Conservation (phyloP, 1,284 basidiomycete species). For the Rhodotorula sp. region DNA sequence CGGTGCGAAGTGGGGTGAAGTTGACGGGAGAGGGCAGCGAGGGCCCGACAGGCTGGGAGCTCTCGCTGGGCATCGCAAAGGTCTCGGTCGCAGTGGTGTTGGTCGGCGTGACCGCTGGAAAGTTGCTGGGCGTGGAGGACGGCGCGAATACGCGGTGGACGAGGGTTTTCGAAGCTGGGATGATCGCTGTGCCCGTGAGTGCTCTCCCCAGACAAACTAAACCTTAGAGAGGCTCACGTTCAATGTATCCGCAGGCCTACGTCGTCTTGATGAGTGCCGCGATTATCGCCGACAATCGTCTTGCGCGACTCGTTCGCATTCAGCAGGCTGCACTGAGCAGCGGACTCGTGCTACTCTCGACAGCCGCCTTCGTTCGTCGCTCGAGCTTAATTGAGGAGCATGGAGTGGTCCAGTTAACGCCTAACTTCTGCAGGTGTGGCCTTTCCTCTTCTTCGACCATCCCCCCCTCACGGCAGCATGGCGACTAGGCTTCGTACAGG, state of each 20-base stretch:
- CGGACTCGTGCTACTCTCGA: neutral
- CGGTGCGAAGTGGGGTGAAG: neutral
- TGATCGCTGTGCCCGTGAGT: constrained; percentile 14
- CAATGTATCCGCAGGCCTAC: constrained; percentile 3
- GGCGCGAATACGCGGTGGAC: neutral
- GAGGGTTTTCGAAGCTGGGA: constrained; percentile 14
- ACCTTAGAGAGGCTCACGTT: neutral
- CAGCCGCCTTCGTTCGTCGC: neutral
- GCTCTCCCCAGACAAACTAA: neutral
- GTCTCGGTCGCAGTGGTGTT: neutral
- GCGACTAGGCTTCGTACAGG: constrained; percentile 17
- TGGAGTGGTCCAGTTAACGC: neutral
- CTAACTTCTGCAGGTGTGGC: constrained; percentile 1
- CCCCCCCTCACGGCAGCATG: neutral
- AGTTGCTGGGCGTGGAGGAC: constrained; percentile 3
- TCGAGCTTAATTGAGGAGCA: too few species aligned
- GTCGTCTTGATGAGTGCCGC: constrained; percentile 10
- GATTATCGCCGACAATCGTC: neutral
- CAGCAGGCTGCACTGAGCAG: constrained; percentile 17
- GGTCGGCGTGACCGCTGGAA: neutral
- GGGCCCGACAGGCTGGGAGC: neutral
- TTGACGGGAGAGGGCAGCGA: neutral
- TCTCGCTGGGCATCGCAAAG: constrained; percentile 5
- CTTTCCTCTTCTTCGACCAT: constrained; percentile 20
- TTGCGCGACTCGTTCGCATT: constrained; percentile 1